These are phyloP conservation scores for Gamsiella multidivaricata DNA, from an alignment of 192 early-diverging fungal genomes.

Conservation along the genomic window DNA sequence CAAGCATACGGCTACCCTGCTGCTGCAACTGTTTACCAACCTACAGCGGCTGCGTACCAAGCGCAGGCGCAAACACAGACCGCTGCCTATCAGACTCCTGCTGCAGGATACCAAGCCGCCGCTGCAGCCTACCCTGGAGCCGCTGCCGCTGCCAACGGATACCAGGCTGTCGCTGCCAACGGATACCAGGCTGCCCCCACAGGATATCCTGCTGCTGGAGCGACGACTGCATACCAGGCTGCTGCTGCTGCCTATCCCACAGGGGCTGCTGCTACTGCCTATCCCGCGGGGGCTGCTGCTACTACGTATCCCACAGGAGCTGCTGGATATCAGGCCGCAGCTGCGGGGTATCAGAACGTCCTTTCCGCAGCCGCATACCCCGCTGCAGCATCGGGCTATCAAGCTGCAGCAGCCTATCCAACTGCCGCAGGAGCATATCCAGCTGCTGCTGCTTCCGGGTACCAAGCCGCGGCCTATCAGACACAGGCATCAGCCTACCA, in stretches of 20 bases:
- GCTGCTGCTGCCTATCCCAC: constrained; percentile 25
- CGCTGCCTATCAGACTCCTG: constrained; percentile 17
- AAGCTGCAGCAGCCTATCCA: constrained; percentile 13
- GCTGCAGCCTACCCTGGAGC: constrained; percentile 18
- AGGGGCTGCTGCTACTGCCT: constrained; percentile 27
- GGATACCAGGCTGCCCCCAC: constrained; percentile 19
- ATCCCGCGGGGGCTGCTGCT: constrained; percentile 20
- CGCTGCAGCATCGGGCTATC: constrained; percentile 5
- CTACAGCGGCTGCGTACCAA: constrained; percentile 19
- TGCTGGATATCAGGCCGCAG: constrained; percentile 22
- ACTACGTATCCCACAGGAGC: constrained; percentile 25
- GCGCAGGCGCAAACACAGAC: neutral
- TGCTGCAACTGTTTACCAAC: constrained; percentile 10
- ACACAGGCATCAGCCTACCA: constrained; percentile 15
- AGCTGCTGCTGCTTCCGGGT: constrained; percentile 2
- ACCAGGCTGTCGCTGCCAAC: constrained; percentile 8
- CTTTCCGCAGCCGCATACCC: too few species aligned
- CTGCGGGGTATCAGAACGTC: constrained; percentile 26
- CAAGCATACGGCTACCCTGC: constrained; percentile 41
- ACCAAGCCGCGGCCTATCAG: constrained; percentile 14
- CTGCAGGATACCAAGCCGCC: constrained; percentile 25
- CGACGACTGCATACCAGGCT: constrained; percentile 23
- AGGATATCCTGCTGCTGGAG: constrained; percentile 22
- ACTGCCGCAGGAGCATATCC: constrained; percentile 17
- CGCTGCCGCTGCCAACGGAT: constrained; percentile 8